Evolutionary conservation across 257 asterid species (phyloP), one percentile per base, ranked within the genome.

Genomic region (Penstemon newberryi): DNA sequence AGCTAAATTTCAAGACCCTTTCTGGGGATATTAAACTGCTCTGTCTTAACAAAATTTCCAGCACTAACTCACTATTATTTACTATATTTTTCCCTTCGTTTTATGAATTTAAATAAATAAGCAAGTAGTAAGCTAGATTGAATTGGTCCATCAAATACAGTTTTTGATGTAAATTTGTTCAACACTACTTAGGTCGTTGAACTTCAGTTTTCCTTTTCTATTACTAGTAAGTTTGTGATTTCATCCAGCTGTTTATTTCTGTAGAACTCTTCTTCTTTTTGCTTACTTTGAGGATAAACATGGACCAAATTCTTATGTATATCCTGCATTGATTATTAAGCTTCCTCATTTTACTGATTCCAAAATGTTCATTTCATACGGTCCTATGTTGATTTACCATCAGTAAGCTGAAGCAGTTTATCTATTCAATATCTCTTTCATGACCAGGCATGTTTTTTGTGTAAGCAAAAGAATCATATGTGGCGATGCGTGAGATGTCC

Each of bases 401-500:
- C 38, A 40, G 25, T 52, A 56, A 54, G 8, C 56, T 69, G 72
- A 66, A 41, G 71, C 59, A 42, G 70, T 50, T 43, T 55, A 69
- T 76, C 58, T 36, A 43, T 75, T 72, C 50, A 52, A 38, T 60
- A 47, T 71, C 67, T 70, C 70, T 78, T 73, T 44, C 11, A 53
- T 73, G 71, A 66, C 53, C 85, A 92, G 98, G 96, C 75, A 57
- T 92, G 98, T 70, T 92, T 79, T 79, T 56, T 86, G 58, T 92
- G 98, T 70, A 85, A 86, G 72, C 91, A 86, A 78, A 90, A 77
- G 72, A 63, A 77, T 70, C 85, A 77, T 70, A 67, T 92, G 66
- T 84, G 87, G 96, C 83, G 94, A 69, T 92, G 98, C 86, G 70
- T 72, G 72, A 79, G 82, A 69, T 92, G 98, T 67, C 82, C 84